Base-by-base conservation (phyloP, 495 filamentous ascomycete genomes). In the Terfezia claveryi region DNA sequence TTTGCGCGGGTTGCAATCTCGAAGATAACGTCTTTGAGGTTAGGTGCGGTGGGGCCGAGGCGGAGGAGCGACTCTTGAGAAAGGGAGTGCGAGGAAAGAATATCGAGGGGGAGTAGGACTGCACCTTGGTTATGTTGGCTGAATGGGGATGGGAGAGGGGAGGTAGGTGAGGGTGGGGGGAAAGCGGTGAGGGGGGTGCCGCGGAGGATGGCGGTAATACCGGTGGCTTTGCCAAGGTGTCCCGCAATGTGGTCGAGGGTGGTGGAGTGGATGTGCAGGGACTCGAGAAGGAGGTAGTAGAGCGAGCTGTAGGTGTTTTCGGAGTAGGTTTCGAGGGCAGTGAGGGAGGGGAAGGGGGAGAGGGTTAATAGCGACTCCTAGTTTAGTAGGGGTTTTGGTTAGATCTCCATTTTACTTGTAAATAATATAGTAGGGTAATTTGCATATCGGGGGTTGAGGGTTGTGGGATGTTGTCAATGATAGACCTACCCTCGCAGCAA, bases 281-380 rank as follows among this genome's bases (percentile, higher is more conserved):
- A 71, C 2, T 83, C 82, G 17, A 96, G 70, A 1, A 85, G 87
- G 54, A 93, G 73, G 64, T 98, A 98, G 65, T 93, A 76, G n/a
- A 98, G 72, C 0, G 83, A 92, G 3, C 83, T 83, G 69, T 98
- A 96, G 2, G 91, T 95, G 55, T 83, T 85, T 65, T 98, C 91
- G 3, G 85, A 85, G 58, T 96, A 95, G 37, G 76, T 77, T 60
- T 98, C 91, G 37, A 96, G 69, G 0, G 79, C 76, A 9, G 76
- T 74, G 17, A 95, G 66, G 50, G 71, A 80, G 0, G 81, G 70
- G 62, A 87, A 94, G 0, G 91, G 87, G 37, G 81, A 76, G 59
- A 91, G 27, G 4, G 27, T 32, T 7, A 32, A 32, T 32, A 32
- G 7, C 0, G 27, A 32, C 27, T 32, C 27, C 27, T 32, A 32